phyloP scores from a whole-genome alignment of 1,284 basidiomycete species.

The Heterobasidion parviporum region DNA sequence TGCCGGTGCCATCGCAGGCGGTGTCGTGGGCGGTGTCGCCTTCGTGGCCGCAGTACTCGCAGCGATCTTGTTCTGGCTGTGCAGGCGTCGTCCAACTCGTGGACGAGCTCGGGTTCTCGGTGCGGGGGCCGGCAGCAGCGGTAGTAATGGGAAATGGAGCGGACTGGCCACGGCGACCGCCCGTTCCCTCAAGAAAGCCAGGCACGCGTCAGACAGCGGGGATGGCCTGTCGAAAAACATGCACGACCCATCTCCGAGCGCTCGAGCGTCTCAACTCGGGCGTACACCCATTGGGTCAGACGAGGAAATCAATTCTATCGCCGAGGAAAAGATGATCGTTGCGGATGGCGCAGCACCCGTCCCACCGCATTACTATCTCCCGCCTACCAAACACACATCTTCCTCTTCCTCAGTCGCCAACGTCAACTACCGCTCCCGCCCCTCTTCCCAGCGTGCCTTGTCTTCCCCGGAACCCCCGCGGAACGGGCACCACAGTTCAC shows the following conservation, averaged over 20 bases:
- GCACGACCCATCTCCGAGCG: background rate
- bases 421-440: background rate
- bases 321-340: conserved; percentile 14
- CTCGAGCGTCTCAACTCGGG: background rate
- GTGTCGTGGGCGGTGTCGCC: conserved; percentile 25
- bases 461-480: background rate
- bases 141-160: background rate
- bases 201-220: background rate
- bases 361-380: background rate
- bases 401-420: background rate
- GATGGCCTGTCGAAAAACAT: background rate
- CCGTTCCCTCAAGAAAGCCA: background rate
- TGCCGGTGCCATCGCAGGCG: conserved; percentile 25
- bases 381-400: background rate
- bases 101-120: background rate
- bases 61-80: conserved; percentile 14
- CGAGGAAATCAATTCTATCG: conserved; percentile 16
- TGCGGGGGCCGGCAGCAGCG: too few relatives aligned
- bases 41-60: conserved; percentile 14
- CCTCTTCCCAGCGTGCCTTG: background rate
- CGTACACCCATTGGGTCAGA: conserved; percentile 13
- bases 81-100: conserved; percentile 11
- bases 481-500: conserved; percentile 6
- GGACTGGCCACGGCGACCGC: background rate
- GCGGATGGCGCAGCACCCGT: conserved; percentile 1